Percentiles rank a stretch among this genome's conserved stretches.
Evolutionary conservation across 208 protist genomes (phyloP).

Genomic region (Jaenimonas drosophilae): DNA sequence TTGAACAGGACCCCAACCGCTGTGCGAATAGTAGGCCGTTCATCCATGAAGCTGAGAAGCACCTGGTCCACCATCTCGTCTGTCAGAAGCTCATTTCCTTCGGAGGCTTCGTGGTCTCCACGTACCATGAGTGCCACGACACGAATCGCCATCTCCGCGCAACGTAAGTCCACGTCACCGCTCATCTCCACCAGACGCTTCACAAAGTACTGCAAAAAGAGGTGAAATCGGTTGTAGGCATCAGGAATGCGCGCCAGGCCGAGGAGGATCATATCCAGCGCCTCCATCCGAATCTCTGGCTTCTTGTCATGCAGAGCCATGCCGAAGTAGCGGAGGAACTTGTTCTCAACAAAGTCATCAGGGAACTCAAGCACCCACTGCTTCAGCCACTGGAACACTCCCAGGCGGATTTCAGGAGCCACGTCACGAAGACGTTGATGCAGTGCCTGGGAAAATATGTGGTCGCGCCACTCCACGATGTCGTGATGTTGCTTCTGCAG

Average conservation of each 20-base stretch:
- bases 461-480: conserved; percentile 40
- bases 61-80: conserved; percentile 77
- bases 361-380: conserved; percentile 69
- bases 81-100: conserved; percentile 52
- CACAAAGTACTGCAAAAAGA: conserved; percentile 81
- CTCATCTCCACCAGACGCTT: conserved; percentile 79
- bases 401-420: conserved; percentile 68
- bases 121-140: conserved; percentile 68
- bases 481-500: conserved; percentile 36
- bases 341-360: conserved; percentile 76
- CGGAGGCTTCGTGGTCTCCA: conserved; percentile 36
- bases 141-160: conserved; percentile 77
- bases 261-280: conserved; percentile 66
- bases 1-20: conserved; percentile 77
- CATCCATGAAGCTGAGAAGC: conserved; percentile 75
- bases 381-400: conserved; percentile 56
- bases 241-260: conserved; percentile 41
- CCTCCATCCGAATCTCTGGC: conserved; percentile 67
- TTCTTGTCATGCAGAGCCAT: conserved; percentile 85
- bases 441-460: conserved; percentile 76
- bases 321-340: conserved; percentile 86
- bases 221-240: conserved; percentile 56
- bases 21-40: conserved; percentile 72
- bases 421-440: conserved; percentile 84
- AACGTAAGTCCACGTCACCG: conserved; percentile 69